phyloP scores from a whole-genome alignment of 2,329 filamentous ascomycete species.

The Akanthomyces muscarius region DNA sequence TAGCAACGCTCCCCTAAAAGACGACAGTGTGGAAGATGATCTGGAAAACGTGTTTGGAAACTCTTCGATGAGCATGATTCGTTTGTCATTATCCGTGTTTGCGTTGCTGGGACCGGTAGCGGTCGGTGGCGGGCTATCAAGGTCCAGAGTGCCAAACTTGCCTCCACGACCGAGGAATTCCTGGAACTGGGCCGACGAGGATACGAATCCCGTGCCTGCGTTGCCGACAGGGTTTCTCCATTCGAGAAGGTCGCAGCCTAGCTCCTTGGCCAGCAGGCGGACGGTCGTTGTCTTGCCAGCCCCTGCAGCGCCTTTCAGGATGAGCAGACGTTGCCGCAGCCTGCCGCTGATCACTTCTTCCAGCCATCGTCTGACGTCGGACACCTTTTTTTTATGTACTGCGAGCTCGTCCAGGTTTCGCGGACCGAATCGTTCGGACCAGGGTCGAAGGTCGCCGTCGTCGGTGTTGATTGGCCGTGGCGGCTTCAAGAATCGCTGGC shows the following conservation, averaged over 20 bases:
- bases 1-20: conserved; percentile 71
- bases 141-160: conserved; percentile 70
- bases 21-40: conserved; percentile 59
- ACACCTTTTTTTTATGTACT: conserved; percentile 91
- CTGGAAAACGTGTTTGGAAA: conserved; percentile 72
- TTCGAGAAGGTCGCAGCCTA: conserved; percentile 75
- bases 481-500: conserved; percentile 51
- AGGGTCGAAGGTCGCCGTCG: conserved; percentile 65
- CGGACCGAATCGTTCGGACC: conserved; percentile 83
- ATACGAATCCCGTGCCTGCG: conserved; percentile 58
- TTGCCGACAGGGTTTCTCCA: conserved; percentile 80
- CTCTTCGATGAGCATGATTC: conserved; percentile 73
- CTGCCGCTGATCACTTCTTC: conserved; percentile 65
- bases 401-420: conserved; percentile 74
- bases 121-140: conserved; percentile 30
- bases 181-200: conserved; percentile 77
- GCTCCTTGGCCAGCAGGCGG: conserved; percentile 68
- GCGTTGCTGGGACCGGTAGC: conserved; percentile 22
- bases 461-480: conserved; percentile 28
- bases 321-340: conserved; percentile 66
- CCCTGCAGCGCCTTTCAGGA: conserved; percentile 87
- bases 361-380: conserved; percentile 81
- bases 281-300: conserved; percentile 91
- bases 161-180: conserved; percentile 83
- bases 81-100: conserved; percentile 29